A percentile compares a stretch with the other conserved stretches of the same genome.
phyloP scores from a whole-genome alignment of 2,329 filamentous ascomycete species.

The Penicillium aurantiogriseum region DNA sequence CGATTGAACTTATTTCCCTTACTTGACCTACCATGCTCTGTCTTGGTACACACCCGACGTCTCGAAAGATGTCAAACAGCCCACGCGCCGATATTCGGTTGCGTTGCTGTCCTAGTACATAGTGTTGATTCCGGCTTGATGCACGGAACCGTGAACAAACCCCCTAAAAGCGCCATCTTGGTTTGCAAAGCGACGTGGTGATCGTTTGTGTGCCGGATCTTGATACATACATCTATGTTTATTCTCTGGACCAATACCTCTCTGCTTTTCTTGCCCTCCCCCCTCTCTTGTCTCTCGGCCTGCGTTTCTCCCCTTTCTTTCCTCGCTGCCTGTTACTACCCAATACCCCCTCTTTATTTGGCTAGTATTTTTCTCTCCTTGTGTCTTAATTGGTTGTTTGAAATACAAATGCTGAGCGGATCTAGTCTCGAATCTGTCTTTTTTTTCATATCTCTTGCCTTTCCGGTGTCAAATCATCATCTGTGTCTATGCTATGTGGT shows the following conservation, averaged over 20 bases:
- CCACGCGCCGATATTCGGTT: neutral
- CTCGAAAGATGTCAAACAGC: neutral
- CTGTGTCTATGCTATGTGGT: neutral
- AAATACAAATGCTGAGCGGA: conserved; percentile 8
- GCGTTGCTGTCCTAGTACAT: conserved; percentile 22
- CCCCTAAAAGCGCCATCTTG: conserved; percentile 13
- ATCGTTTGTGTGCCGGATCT: conserved; percentile 7
- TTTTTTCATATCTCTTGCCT: neutral
- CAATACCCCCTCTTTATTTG: conserved; percentile 24
- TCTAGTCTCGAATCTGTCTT: neutral
- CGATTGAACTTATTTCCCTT: neutral
- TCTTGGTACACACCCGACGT: neutral
- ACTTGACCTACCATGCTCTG: neutral
- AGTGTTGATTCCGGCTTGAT: conserved; percentile 20
- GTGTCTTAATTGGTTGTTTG: conserved; percentile 5
- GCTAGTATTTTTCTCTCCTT: conserved; percentile 23
- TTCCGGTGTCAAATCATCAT: neutral
- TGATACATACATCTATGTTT: conserved; percentile 1
- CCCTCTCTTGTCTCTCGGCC: neutral
- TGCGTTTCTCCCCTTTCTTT: neutral
- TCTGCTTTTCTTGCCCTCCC: neutral
- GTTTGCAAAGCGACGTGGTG: conserved; percentile 11
- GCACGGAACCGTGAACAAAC: conserved; percentile 18
- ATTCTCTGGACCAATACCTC: neutral
- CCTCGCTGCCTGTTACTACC: conserved; percentile 1